These are phyloP conservation scores for Petrea volubilis DNA, from an alignment of 257 asterid genomes.

Conservation along the genomic window DNA sequence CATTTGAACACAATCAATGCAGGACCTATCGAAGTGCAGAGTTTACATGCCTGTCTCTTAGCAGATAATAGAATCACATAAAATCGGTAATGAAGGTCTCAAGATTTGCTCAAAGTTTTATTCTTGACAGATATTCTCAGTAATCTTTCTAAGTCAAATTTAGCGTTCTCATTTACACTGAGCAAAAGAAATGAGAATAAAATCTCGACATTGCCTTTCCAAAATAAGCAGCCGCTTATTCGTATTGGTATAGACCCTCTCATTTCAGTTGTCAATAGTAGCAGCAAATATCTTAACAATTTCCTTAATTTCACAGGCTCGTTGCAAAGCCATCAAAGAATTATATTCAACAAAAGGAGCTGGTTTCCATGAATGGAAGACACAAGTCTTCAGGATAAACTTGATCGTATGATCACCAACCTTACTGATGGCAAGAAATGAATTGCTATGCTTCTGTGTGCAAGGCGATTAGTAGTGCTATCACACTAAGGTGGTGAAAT, in stretches of 20 bases:
- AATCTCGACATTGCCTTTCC: background rate
- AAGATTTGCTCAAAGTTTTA: background rate
- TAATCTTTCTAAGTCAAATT: background rate
- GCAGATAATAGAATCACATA: background rate
- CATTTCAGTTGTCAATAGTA: background rate
- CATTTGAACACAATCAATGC: constrained; percentile 52
- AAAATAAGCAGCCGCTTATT: background rate
- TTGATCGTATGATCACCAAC: constrained; percentile 3
- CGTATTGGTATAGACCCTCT: background rate
- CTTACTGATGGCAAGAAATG: constrained; percentile 1
- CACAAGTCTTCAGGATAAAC: background rate
- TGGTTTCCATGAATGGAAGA: background rate
- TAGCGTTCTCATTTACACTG: background rate
- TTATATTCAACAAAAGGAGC: background rate
- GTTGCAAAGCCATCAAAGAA: background rate
- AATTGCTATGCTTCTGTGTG: background rate
- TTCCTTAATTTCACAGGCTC: background rate
- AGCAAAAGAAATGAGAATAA: background rate
- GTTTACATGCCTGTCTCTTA: constrained; percentile 6
- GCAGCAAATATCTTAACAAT: background rate
- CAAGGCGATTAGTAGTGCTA: background rate
- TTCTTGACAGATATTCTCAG: background rate
- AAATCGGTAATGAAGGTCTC: background rate
- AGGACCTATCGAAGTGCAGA: constrained; percentile 25
- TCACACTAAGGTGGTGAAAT: background rate